phyloP scores from a whole-genome alignment of 257 asterid species.

The Cruciata laevipes region DNA sequence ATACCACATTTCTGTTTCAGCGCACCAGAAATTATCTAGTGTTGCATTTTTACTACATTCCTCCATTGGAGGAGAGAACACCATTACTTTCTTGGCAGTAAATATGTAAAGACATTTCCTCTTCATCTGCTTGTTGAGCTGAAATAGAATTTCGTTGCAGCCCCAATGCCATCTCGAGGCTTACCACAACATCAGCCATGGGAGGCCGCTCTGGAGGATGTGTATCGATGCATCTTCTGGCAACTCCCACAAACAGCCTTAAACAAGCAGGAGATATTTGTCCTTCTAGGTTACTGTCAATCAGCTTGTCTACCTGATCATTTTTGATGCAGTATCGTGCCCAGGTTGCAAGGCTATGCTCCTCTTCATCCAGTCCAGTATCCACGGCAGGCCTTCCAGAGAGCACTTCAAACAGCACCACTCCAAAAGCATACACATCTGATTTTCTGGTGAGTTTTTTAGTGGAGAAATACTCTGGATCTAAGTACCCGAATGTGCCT shows the following conservation, averaged over 20 bases:
- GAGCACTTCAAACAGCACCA: conserved; percentile 60
- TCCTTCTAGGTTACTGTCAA: conserved; percentile 36
- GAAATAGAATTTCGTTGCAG: conserved; percentile 37
- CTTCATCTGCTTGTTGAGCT: conserved; percentile 27
- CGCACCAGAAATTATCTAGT: too few species aligned
- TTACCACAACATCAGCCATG: conserved; percentile 55
- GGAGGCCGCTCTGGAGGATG: conserved; percentile 52
- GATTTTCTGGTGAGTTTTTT: conserved; percentile 39
- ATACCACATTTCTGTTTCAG: too few species aligned
- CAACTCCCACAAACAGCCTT: conserved; percentile 44
- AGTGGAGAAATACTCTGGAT: conserved; percentile 47
- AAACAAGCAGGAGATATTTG: conserved; percentile 47
- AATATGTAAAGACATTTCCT: conserved; percentile 21
- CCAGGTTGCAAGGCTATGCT: conserved; percentile 54
- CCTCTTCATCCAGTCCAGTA: conserved; percentile 43
- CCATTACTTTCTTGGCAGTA: neutral
- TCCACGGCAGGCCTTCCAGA: conserved; percentile 52
- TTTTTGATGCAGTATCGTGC: conserved; percentile 50
- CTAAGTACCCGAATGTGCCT: conserved; percentile 57
- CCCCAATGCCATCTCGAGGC: conserved; percentile 43
- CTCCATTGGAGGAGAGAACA: too few species aligned
- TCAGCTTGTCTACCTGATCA: conserved; percentile 39
- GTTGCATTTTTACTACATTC: too few species aligned
- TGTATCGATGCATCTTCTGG: conserved; percentile 50
- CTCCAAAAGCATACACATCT: conserved; percentile 64